Conservation (phyloP, 805 yeast genomes). For the Lipomyces orientalis region DNA sequence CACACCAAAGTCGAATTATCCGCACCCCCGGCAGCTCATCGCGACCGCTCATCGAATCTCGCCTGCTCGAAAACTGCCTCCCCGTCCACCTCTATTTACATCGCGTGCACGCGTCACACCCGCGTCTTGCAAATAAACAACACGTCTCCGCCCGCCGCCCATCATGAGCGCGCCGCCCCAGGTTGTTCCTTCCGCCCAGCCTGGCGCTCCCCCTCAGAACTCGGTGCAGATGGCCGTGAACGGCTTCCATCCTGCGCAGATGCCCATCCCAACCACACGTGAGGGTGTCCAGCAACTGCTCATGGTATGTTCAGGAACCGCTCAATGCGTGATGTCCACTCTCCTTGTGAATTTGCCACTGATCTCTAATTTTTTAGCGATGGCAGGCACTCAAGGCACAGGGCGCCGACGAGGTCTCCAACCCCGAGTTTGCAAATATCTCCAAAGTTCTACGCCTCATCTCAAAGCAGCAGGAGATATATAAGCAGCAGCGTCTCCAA, state of each 20-base stretch:
- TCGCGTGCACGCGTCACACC: slow-evolving; percentile 7
- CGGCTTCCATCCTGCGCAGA: slow-evolving; percentile 19
- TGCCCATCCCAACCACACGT: slow-evolving; percentile 31
- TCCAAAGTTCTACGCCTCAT: slow-evolving; percentile 56
- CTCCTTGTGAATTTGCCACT: slow-evolving; percentile 7
- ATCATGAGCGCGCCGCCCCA: slow-evolving; percentile 32
- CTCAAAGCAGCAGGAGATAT: slow-evolving; percentile 50
- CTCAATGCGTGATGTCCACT: neutral
- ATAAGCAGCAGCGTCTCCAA: slow-evolving; percentile 42
- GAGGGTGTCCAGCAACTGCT: slow-evolving; percentile 35
- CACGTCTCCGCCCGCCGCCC: slow-evolving; percentile 1
- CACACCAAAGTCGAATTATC: neutral
- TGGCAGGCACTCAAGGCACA: slow-evolving; percentile 63
- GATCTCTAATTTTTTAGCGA: slow-evolving; percentile 46
- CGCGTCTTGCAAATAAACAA: slow-evolving; percentile 4
- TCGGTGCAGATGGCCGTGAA: slow-evolving; percentile 7
- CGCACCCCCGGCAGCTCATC: neutral
- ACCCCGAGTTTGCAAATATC: slow-evolving; percentile 64
- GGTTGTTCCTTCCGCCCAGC: slow-evolving; percentile 14
- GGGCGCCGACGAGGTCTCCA: slow-evolving; percentile 62
- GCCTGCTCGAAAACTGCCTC: neutral
- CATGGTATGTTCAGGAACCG: slow-evolving; percentile 17
- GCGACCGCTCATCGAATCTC: neutral
- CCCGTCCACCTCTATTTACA: neutral
- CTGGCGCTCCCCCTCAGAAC: slow-evolving; percentile 7